Base-by-base conservation (phyloP, 2,329 filamentous ascomycete species). In the Aspergillaceae sp. region DNA sequence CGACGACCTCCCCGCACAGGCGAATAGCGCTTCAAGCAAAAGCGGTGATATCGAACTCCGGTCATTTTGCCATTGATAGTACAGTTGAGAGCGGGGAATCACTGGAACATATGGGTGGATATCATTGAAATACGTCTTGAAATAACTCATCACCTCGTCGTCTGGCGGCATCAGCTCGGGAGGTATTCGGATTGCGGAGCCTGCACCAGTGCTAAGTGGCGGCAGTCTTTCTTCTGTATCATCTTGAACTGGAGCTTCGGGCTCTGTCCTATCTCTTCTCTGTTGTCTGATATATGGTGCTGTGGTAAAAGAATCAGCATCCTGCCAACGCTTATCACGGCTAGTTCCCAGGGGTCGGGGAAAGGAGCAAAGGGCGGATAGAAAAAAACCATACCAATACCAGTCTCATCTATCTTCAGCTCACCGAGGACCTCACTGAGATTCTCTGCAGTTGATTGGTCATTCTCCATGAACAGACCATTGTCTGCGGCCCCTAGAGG, bases 101-200 rank as follows among this genome's bases (percentile, higher is more conserved):
- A 97, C 88, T 0, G 91, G 91, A 2, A 94, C 83, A 56, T 95
- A 97, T 0, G 90, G 90, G 59, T 97, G 92, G 30, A 96, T 86
- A 55, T 96, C 83, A 32, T 77, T 74, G 65, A 97, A 97, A 64
- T 88, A 97, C 38, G 94, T 84, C 35, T 92, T 82, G 62, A 97
- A 94, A 62, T 92, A 94, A 33, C 86, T 79, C 60, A 89, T 72
- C 4, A 84, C 83, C 33, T 87, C 87, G 40, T 87, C 83, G 30
- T 96, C 88, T 29, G 84, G 79, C 1, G 91, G 91, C 89, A 97
- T 95, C 59, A 97, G 77, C 58, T 94, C 89, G 0, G 86, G 87
- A 0, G 91, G 92, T 51, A 97, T 95, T 33, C 88, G 81, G 48
- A 95, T 84, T 48, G 85, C 89, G 26, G 82, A 75, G 42, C 88